Conservation (phyloP, 2,329 filamentous ascomycete species). For the Stagonosporopsis chrysanthemi region DNA sequence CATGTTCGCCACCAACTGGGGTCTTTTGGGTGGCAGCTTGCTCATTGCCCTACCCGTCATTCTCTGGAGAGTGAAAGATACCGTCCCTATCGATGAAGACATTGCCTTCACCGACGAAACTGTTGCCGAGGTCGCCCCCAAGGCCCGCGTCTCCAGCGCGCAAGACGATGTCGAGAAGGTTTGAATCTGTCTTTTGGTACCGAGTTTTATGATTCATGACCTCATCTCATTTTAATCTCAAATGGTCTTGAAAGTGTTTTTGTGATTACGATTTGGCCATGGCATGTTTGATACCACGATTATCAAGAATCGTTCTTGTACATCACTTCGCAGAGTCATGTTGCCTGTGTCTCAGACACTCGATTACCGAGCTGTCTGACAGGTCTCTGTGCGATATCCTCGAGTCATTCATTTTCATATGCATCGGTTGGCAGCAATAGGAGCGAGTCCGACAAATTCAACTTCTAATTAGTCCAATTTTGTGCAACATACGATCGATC, state of each 20-base stretch:
- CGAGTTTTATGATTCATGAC: constrained; percentile 14
- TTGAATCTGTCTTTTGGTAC: constrained; percentile 17
- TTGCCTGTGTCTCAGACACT: constrained; percentile 25
- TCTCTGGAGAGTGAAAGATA: constrained; percentile 79
- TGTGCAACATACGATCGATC: not conserved
- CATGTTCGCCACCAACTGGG: constrained; percentile 81
- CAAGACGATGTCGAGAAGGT: constrained; percentile 40
- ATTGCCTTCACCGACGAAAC: constrained; percentile 87
- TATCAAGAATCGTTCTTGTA: constrained; percentile 27
- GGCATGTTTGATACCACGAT: constrained; percentile 31
- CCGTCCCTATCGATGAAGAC: constrained; percentile 81
- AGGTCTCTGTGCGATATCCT: constrained; percentile 33
- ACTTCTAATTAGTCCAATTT: not conserved
- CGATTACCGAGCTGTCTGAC: constrained; percentile 21
- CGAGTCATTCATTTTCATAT: constrained; percentile 22
- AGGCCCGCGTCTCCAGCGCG: constrained; percentile 26
- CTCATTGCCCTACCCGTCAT: constrained; percentile 81
- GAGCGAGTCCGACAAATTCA: constrained; percentile 10
- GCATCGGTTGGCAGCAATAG: constrained; percentile 16
- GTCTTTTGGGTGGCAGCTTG: constrained; percentile 74
- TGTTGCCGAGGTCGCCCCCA: constrained; percentile 68
- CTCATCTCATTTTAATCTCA: constrained; percentile 19
- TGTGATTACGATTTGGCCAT: constrained; percentile 11
- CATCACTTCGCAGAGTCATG: constrained; percentile 33
- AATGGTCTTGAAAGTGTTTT: constrained; percentile 20